Evolutionary conservation across 148 eudicot species (phyloP).

Genomic region (Euryodendron excelsum): DNA sequence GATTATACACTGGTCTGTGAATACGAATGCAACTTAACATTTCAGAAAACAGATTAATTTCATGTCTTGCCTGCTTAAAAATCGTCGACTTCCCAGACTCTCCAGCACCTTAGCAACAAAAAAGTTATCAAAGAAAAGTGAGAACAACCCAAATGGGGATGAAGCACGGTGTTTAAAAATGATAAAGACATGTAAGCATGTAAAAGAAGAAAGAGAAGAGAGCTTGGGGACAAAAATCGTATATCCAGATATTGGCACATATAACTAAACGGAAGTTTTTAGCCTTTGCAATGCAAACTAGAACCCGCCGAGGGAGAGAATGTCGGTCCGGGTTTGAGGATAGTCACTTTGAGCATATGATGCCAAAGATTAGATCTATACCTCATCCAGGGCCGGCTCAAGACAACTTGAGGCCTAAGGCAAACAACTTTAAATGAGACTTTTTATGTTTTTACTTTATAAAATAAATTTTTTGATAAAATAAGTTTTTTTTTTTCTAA

Average conservation of each 20-base stretch:
- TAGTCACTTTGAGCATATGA: no score
- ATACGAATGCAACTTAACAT: background rate
- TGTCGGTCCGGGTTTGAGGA: no score
- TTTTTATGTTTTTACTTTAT: no score
- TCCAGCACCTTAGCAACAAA: constrained; percentile 68
- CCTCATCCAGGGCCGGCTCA: no score
- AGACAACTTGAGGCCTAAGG: no score
- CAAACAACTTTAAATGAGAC: no score
- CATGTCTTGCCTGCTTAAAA: constrained; percentile 76
- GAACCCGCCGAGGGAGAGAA: no score
- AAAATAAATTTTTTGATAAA: no score
- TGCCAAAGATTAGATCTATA: no score
- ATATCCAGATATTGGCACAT: background rate
- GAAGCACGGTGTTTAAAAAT: background rate
- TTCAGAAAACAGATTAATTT: constrained; percentile 12
- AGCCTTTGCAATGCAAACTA: background rate
- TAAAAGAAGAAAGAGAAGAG: background rate
- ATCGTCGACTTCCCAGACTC: constrained; percentile 97
- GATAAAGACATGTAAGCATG: background rate
- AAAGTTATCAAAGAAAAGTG: background rate
- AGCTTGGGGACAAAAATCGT: background rate
- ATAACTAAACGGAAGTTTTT: background rate
- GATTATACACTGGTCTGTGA: background rate
- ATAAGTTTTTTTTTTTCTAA: no score
- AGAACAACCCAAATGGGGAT: background rate